Evolutionary conservation across 129 eudicot genomes (phyloP), one percentile per base, ranked within the genome.

Genomic region (Pittosporum tobira): DNA sequence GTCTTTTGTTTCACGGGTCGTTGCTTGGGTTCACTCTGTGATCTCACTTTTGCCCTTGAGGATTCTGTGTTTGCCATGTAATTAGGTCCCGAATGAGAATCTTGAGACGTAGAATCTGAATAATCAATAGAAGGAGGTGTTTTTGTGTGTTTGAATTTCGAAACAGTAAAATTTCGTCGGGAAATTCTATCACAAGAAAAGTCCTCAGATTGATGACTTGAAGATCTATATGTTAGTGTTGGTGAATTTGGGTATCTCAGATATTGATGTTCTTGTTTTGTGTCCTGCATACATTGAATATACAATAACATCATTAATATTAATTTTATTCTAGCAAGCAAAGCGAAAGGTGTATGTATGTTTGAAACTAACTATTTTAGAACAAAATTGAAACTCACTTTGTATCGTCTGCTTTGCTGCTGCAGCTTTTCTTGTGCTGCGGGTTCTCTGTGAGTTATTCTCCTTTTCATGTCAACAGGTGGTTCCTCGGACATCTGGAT

Each of bases 11-110:
- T 78, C 10, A 64, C 19, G 49, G 86, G 95, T 11, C 95, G 76
- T 52, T 59, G 85, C 52, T 73, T 78, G 29, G 95, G 88, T 71
- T 70, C 86, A 45, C 89, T 81, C 0, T 78, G 83, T 50, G 95
- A 85, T 71, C 95, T 73, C 16, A 64, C 59, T 75, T 81, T 85
- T 4, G 89, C 95, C 57, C 61, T 78, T 28, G 88, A 85, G 29
- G 95, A 85, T 64, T 71, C 61, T 27, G 95, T 85, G 12, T 78
- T 70, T 44, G 79, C 75, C 88, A 85, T 81, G 71, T 85, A 85
- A 52, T 58, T 81, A 13, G 81, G 86, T 67, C 28, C 73, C 4
- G 52, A 61, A 0, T 72, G 64, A 12, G 64, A 67, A 34, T 60
- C 45, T 14, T 26, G 16, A 29, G 67, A 19, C 19, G 20, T 16